Conservation (phyloP, 495 filamentous ascomycete genomes). For the Thermothielavioides terrestris region DNA sequence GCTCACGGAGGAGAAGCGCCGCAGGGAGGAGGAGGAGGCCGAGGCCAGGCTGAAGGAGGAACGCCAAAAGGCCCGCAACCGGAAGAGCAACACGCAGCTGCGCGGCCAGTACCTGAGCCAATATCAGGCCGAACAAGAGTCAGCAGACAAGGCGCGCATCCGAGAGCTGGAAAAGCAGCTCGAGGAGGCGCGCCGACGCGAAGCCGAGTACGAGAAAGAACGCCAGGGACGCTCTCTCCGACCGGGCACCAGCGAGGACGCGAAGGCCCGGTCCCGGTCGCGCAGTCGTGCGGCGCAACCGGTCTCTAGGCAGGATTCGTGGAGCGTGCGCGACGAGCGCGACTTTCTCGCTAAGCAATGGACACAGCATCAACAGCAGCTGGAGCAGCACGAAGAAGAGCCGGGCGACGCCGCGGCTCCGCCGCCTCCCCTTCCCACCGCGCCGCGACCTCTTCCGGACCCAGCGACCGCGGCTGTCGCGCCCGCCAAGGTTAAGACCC, state of each 20-base stretch:
- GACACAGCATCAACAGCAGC: slow-evolving; percentile 43
- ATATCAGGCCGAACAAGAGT: slow-evolving; percentile 59
- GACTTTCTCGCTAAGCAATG: slow-evolving; percentile 65
- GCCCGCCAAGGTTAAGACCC: slow-evolving; percentile 17
- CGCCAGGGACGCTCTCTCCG: slow-evolving; percentile 51
- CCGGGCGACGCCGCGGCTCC: background rate
- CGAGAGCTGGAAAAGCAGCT: slow-evolving; percentile 79
- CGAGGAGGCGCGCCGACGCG: slow-evolving; percentile 74
- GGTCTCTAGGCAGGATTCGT: slow-evolving; percentile 54
- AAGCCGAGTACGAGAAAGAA: slow-evolving; percentile 74
- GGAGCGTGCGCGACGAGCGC: slow-evolving; percentile 60
- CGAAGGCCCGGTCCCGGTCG: slow-evolving; percentile 35
- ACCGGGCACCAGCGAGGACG: slow-evolving; percentile 29
- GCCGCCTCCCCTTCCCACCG: slow-evolving; percentile 8
- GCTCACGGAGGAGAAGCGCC: slow-evolving; percentile 66
- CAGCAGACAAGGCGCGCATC: slow-evolving; percentile 45
- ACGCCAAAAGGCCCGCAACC: slow-evolving; percentile 42
- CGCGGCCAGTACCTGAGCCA: slow-evolving; percentile 81
- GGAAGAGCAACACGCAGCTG: slow-evolving; percentile 56
- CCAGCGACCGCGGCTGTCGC: slow-evolving; percentile 14
- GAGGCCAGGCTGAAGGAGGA: slow-evolving; percentile 60
- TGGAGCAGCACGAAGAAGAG: slow-evolving; percentile 13
- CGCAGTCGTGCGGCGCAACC: slow-evolving; percentile 44
- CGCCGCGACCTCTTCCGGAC: slow-evolving; percentile 36
- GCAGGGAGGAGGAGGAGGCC: slow-evolving; percentile 64